Base-by-base conservation (phyloP, 495 filamentous ascomycete species). In the Tetracladium setigerum region DNA sequence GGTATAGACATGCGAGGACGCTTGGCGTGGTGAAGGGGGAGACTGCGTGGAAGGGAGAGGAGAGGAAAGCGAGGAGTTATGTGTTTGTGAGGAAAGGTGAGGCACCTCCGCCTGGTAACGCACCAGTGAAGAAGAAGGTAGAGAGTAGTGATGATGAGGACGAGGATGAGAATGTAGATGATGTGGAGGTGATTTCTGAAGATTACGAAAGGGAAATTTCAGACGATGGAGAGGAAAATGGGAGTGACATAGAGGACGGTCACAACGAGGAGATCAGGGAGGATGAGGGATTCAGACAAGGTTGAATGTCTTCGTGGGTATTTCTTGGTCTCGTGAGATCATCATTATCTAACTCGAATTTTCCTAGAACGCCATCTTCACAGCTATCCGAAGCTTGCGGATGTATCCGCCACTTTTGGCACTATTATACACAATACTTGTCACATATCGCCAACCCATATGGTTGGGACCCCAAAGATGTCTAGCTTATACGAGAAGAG, bases 1-100 rank as follows among this genome's bases (percentile, higher is more conserved):
- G 83, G 0, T 98, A 98, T 60, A 79, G 70, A 50, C 92, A 98
- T 72, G 88, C 86, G 2, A 65, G 92, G 44, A 98, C 92, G 9
- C 57, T 95, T 22, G 92, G 92, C 0, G 82, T 84, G 19, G 79
- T 95, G 37, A 66, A 56, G 57, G 67, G 73, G 77, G 67, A 70
- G 66, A 55, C 64, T 67, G 69, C 65, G 8, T 94, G 89, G 89
- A 83, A 79, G 54, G 89, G 88, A 4, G 88, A 90, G 58, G 79
- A 88, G 48, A 70, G 89, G 53, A 61, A 72, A 13, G 82, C 84
- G 17, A 74, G 87, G 60, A 89, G 81, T 60, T 95, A 81, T 66
- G 74, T 92, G 9, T 92, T 95, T 65, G 79, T 80, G 41, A 79
- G 76, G 60, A 77, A 70, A 65, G 81, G 76, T 15, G 72, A 71